Conservation (phyloP, 495 filamentous ascomycete species). For the Chaetomium tenue region DNA sequence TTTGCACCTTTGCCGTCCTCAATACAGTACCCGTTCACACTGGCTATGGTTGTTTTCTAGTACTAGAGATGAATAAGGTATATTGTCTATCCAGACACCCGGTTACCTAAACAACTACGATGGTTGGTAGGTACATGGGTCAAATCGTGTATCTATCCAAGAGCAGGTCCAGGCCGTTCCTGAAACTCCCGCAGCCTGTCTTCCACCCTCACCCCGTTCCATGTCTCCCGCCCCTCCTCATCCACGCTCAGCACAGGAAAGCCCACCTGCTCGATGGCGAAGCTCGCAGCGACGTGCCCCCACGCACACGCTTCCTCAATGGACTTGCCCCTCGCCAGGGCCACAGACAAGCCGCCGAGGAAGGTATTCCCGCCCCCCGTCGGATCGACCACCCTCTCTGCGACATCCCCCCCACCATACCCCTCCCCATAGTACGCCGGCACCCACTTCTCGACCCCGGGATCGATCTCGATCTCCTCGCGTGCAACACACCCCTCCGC, state of each 20-base stretch:
- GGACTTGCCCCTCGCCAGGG: constrained; percentile 60
- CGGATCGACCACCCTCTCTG: constrained; percentile 73
- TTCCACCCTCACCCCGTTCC: constrained; percentile 66
- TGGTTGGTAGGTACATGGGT: too few relatives aligned
- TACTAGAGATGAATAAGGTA: not conserved
- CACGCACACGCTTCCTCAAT: constrained; percentile 70
- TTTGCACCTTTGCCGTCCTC: not conserved
- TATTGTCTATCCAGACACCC: not conserved
- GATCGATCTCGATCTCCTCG: constrained; percentile 58
- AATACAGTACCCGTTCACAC: not conserved
- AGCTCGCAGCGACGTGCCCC: constrained; percentile 85
- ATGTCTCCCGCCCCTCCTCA: constrained; percentile 61
- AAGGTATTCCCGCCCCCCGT: constrained; percentile 97
- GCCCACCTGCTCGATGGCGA: constrained; percentile 92
- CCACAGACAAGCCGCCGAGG: constrained; percentile 77
- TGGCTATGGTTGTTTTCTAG: not conserved
- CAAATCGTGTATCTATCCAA: not conserved
- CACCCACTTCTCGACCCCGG: constrained; percentile 56
- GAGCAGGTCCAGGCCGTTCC: constrained; percentile 25
- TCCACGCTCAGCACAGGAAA: constrained; percentile 61
- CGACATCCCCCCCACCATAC: constrained; percentile 42
- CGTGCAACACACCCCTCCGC: constrained; percentile 53
- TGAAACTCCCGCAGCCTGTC: constrained; percentile 55
- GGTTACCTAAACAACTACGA: too few relatives aligned
- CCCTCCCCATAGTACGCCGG: constrained; percentile 54